phyloP scores from a whole-genome alignment of 805 yeast species.

The Naumovozyma baii region DNA sequence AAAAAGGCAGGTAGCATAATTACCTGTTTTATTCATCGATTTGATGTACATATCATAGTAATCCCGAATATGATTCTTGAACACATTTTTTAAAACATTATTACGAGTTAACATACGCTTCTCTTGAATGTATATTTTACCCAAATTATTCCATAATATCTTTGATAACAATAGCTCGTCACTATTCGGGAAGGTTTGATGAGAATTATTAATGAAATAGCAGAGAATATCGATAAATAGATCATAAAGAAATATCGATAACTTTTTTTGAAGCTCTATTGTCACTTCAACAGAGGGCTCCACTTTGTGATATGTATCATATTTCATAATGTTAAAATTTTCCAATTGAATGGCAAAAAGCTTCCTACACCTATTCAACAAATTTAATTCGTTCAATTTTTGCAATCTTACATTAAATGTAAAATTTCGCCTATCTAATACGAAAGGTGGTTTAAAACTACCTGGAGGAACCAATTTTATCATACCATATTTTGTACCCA shows the following conservation, averaged over 20 bases:
- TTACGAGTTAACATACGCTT: slow-evolving; percentile 3
- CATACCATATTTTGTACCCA: slow-evolving; percentile 62
- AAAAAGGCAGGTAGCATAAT: background rate
- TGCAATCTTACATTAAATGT: slow-evolving; percentile 63
- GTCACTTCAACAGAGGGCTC: slow-evolving; percentile 2
- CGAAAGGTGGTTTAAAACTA: slow-evolving; percentile 41
- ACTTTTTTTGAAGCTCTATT: background rate
- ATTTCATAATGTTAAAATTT: slow-evolving; percentile 33
- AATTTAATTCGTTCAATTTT: slow-evolving; percentile 51
- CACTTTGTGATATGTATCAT: background rate
- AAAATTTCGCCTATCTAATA: slow-evolving; percentile 44
- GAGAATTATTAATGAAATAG: no score
- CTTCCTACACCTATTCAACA: slow-evolving; percentile 51
- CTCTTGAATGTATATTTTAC: slow-evolving; percentile 7
- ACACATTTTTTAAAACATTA: slow-evolving; percentile 13
- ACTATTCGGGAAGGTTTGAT: background rate
- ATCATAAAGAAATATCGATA: slow-evolving; percentile 31
- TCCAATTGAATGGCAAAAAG: slow-evolving; percentile 54
- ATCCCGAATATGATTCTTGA: slow-evolving; percentile 18
- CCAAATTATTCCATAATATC: slow-evolving; percentile 23
- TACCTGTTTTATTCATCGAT: slow-evolving; percentile 4
- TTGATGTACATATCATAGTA: slow-evolving; percentile 29
- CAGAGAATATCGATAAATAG: slow-evolving; percentile 29
- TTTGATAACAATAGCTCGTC: slow-evolving; percentile 9
- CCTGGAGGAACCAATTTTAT: slow-evolving; percentile 61